Conservation (phyloP, 306 rosid genomes). For the Morella rubra region DNA sequence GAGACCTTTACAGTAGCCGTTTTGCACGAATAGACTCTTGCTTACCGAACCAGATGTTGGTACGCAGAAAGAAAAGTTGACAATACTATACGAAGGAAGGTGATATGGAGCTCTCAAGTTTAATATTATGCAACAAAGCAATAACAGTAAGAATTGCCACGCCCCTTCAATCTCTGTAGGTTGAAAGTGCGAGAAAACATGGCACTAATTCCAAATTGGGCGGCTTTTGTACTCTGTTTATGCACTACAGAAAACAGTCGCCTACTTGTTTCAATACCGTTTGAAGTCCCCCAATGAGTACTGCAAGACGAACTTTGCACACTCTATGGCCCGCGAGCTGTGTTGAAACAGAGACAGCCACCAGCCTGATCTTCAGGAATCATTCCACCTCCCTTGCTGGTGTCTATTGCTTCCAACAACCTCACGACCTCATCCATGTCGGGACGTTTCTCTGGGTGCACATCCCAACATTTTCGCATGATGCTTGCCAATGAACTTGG, state of each 20-base stretch:
- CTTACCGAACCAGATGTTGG: too few relatives aligned
- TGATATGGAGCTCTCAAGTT: too few relatives aligned
- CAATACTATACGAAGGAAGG: too few relatives aligned
- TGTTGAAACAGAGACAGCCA: conserved; percentile 64
- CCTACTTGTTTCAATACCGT: neutral
- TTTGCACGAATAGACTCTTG: too few relatives aligned
- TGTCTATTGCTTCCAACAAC: conserved; percentile 70
- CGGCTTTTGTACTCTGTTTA: neutral
- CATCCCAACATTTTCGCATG: conserved; percentile 85
- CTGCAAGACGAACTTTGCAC: conserved; percentile 1
- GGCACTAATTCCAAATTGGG: neutral
- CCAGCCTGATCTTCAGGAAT: conserved; percentile 61
- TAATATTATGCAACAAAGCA: neutral
- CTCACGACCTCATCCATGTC: conserved; percentile 79
- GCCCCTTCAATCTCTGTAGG: neutral
- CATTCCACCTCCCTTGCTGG: conserved; percentile 95
- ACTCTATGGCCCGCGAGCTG: conserved; percentile 61
- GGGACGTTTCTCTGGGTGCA: conserved; percentile 70
- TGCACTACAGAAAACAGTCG: neutral
- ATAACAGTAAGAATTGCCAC: neutral
- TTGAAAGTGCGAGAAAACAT: neutral
- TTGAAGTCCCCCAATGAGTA: neutral
- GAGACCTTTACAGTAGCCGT: too few relatives aligned
- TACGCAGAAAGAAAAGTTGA: too few relatives aligned
- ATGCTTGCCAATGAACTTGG: conserved; percentile 52